Evolutionary conservation across 2,329 filamentous ascomycete species (phyloP), one percentile per base, ranked within the genome.

Genomic region (Calonectria naviculata): DNA sequence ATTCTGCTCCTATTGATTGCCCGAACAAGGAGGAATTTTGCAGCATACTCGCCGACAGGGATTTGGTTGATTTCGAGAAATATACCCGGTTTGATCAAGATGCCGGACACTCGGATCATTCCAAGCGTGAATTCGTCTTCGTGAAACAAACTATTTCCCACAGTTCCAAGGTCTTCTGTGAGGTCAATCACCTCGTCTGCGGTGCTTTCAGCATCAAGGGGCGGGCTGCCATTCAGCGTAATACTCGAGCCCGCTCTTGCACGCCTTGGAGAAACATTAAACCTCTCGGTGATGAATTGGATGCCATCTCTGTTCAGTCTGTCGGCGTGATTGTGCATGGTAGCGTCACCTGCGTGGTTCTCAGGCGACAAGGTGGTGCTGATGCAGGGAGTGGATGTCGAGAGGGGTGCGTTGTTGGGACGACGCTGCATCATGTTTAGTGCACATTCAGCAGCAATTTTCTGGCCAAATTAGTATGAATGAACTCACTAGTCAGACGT

Each of bases 1-100:
- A 36, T 13, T 17, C n/a, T 47, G 34, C 78, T 61, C 29, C 82
- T 74, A 24, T 86, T 79, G 44, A 89, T 85, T 1, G 76, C 72
- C 54, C 83, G 83, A 77, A 89, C 85, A 69, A 84, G 75, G 31
- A 89, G 80, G 65, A 83, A 84, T 2, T 82, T 54, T 6, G 85
- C 75, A 2, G 71, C 63, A 42, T 78, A 79, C 1, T 69, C 63
- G 5, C 78, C 79, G 7, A 79, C 41, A 1, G 44, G 31, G 9
- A 75, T 75, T 15, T 74, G 28, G 8, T 63, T 38, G 2, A 84
- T 69, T 44, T 83, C 75, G 15, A 85, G 68, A 6, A 83, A 77
- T 4, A 77, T 76, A 0, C 77, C 79, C 4, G 73, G 34, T 28
- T 76, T 69, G 26, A 81, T 73, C 4, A 46, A 26, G 6, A 56